phyloP scores from a whole-genome alignment of 805 yeast genomes.

The Grigorovia jiainica region DNA sequence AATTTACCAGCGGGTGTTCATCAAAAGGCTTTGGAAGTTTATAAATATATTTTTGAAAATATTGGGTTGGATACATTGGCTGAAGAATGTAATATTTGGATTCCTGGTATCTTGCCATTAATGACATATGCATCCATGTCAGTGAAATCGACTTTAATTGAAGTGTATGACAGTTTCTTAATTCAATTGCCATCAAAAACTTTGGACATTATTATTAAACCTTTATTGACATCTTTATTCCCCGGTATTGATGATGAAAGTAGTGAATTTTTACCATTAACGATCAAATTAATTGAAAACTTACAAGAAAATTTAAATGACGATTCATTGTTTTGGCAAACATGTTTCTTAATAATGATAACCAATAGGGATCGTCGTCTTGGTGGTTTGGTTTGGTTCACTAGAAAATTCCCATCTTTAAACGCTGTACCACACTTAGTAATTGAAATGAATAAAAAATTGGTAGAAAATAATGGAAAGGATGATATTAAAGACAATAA shows the following conservation, averaged over 20 bases:
- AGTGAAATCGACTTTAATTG: slow-evolving; percentile 70
- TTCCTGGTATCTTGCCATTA: slow-evolving; percentile 86
- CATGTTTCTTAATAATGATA: slow-evolving; percentile 63
- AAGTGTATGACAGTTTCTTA: slow-evolving; percentile 47
- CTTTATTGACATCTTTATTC: slow-evolving; percentile 62
- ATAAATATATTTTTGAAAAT: slow-evolving; percentile 56
- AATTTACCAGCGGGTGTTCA: slow-evolving; percentile 93
- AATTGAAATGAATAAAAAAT: slow-evolving; percentile 8
- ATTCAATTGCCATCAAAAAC: slow-evolving; percentile 40
- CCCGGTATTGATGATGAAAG: slow-evolving; percentile 92
- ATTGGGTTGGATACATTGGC: slow-evolving; percentile 49
- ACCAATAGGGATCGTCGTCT: slow-evolving; percentile 69
- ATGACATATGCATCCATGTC: slow-evolving; percentile 83
- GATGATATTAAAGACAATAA: not conserved
- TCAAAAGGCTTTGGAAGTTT: slow-evolving; percentile 73
- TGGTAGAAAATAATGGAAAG: not conserved
- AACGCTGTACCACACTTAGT: slow-evolving; percentile 29
- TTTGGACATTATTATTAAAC: slow-evolving; percentile 50
- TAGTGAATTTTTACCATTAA: slow-evolving; percentile 64
- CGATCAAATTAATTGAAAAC: slow-evolving; percentile 49
- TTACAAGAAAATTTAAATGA: slow-evolving; percentile 50
- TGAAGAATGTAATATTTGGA: slow-evolving; percentile 60
- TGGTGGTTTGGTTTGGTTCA: slow-evolving; percentile 74
- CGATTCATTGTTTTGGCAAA: slow-evolving; percentile 80
- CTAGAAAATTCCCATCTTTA: slow-evolving; percentile 53